These are phyloP conservation scores for Arthrobotrys sphaeroides DNA, from an alignment of 2,329 filamentous ascomycete species.

Conservation along the genomic window DNA sequence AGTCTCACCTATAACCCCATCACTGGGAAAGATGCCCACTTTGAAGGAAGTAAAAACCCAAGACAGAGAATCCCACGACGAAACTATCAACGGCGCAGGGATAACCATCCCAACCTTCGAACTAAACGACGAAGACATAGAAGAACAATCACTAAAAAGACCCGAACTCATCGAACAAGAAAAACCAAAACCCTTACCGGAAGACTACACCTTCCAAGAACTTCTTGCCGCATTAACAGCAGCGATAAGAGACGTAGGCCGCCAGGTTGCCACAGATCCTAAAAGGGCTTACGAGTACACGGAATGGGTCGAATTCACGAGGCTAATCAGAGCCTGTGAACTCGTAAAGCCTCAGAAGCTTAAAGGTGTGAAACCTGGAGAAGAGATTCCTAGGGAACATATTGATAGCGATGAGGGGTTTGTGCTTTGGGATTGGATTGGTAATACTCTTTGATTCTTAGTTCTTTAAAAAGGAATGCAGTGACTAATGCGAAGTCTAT, in stretches of 20 bases:
- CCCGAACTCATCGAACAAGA: neutral
- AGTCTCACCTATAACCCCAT: neutral
- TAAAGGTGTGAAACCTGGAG: constrained; percentile 64
- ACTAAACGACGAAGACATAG: constrained; percentile 12
- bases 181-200: constrained; percentile 23
- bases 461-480: neutral
- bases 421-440: constrained; percentile 54
- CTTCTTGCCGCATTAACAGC: constrained; percentile 23
- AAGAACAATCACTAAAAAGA: neutral
- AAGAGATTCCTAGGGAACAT: constrained; percentile 37
- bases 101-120: neutral
- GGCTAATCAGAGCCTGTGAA: constrained; percentile 68
- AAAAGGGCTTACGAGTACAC: constrained; percentile 78
- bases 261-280: constrained; percentile 61
- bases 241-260: constrained; percentile 30
- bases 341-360: constrained; percentile 65
- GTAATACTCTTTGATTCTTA: constrained; percentile 11
- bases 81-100: neutral
- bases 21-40: neutral
- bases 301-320: constrained; percentile 87
- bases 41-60: constrained; percentile 5
- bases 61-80: neutral
- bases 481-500: neutral
- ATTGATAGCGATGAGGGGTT: constrained; percentile 51
- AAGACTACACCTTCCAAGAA: constrained; percentile 46